Percentiles rank a stretch among this genome's conserved stretches.
Conservation (phyloP, 1,284 basidiomycete species). For the Ceratobasidium sp. region DNA sequence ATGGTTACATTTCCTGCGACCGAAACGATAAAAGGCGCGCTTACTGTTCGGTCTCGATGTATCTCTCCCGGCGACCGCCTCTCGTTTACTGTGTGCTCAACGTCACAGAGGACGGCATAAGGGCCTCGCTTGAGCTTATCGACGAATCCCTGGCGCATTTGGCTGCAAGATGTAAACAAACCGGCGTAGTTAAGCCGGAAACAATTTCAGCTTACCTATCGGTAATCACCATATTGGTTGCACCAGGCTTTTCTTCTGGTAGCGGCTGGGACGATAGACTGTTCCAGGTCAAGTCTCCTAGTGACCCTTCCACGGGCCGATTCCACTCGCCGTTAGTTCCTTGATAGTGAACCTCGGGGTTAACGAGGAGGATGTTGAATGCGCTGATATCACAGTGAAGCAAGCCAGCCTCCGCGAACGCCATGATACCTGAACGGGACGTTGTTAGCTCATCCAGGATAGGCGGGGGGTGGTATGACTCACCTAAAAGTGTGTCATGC, state of each 20-base stretch:
- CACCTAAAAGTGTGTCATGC: not conserved
- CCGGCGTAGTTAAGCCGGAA: too few species aligned
- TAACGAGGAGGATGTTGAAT: not conserved
- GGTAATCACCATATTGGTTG: not conserved
- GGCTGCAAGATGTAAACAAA: too few species aligned
- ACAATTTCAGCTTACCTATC: too few species aligned
- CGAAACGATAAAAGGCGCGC: not conserved
- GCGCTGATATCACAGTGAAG: conserved; percentile 4
- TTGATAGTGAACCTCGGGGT: not conserved
- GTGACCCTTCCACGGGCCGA: not conserved
- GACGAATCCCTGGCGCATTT: too few species aligned
- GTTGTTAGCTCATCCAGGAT: too few species aligned
- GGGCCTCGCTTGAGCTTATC: too few species aligned
- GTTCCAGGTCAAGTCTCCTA: not conserved
- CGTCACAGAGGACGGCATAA: too few species aligned
- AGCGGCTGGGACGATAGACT: not conserved
- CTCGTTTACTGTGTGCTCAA: too few species aligned
- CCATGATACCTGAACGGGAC: not conserved
- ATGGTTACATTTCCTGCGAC: not conserved
- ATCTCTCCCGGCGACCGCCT: not conserved
- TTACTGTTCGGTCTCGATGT: not conserved
- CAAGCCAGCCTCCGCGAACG: not conserved
- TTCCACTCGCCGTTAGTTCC: not conserved
- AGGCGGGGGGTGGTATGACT: not conserved
- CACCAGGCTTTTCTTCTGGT: not conserved